These are phyloP conservation scores for Coemansia sp. DNA, from an alignment of 192 early-diverging fungal species.

Conservation along the genomic window DNA sequence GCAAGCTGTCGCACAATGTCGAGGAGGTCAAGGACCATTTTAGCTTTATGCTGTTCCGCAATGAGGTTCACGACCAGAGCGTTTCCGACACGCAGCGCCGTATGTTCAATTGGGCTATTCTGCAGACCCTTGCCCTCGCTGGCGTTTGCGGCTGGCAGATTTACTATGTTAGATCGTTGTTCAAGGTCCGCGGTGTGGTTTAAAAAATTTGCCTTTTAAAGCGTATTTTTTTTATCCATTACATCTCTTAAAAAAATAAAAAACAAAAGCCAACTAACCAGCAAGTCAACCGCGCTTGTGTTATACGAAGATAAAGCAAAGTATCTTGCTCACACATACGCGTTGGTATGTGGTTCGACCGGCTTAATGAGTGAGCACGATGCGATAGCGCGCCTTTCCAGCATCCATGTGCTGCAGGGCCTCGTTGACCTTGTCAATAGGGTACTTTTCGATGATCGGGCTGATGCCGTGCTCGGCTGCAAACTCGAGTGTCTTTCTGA, in stretches of 20 bases:
- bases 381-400: slow-evolving; percentile 65
- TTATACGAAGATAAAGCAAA: too few relatives aligned
- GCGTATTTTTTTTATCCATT: background rate
- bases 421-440: slow-evolving; percentile 61
- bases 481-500: slow-evolving; percentile 68
- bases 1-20: slow-evolving; percentile 51
- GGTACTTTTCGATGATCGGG: slow-evolving; percentile 65
- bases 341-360: slow-evolving; percentile 4
- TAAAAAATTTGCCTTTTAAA: slow-evolving; percentile 1
- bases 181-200: slow-evolving; percentile 54
- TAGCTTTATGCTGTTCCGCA: slow-evolving; percentile 53
- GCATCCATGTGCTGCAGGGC: slow-evolving; percentile 59
- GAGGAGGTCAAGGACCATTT: slow-evolving; percentile 53
- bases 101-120: slow-evolving; percentile 51
- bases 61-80: slow-evolving; percentile 50
- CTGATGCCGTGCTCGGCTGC: slow-evolving; percentile 66
- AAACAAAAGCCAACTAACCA: background rate
- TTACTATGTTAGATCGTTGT: slow-evolving; percentile 51
- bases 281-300: background rate
- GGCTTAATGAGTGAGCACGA: slow-evolving; percentile 61
- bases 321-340: too few relatives aligned
- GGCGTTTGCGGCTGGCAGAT: slow-evolving; percentile 55
- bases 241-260: background rate
- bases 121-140: slow-evolving; percentile 44
- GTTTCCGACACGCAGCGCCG: slow-evolving; percentile 42